Evolutionary conservation across 2,329 filamentous ascomycete genomes (phyloP), one percentile per base, ranked within the genome.

Genomic region (Fusarium mundagurra): DNA sequence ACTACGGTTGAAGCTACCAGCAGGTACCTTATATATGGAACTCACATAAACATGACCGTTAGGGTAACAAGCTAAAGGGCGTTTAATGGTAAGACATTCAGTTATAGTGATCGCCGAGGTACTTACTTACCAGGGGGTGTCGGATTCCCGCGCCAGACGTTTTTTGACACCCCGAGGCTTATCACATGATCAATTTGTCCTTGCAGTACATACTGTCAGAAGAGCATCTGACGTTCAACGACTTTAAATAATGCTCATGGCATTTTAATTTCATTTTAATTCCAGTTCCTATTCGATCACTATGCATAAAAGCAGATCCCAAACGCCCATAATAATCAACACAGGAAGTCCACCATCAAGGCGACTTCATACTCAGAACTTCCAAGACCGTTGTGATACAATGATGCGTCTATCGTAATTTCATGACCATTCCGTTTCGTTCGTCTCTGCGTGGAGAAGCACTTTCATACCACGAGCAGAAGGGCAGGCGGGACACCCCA

Each of bases 391-490:
- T 50, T 65, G 36, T n/a, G 43, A 50, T 64, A 29, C 39, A 33
- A 64, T 33, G 41, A 43, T 59, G 48, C 39, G 53, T 75, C 64
- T 67, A 69, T 78, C 76, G 73, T 77, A 60, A 68, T 58, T 51
- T 79, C 76, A 76, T 78, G 75, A 78, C 75, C 72, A 69, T 66
- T 76, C 73, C 73, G 64, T 82, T 81, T 81, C 81, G 79, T 81
- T 81, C 75, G 76, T 79, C 80, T 76, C 76, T 80, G 78, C 81
- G 83, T 84, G 82, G 82, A 83, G 82, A 85, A 85, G 83, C 82
- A 80, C 83, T 86, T 87, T 87, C 86, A 81, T 84, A 83, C 85
- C 85, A 85, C 85, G 83, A 82, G 83, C 82, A 83, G 81, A 82
- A 82, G 82, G 80, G 80, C 78, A 83, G 76, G 74, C 76, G 76